Percentiles rank a stretch among this genome's conserved stretches.
Conservation (phyloP, 495 filamentous ascomycete genomes). For the Rhizodiscina lignyota region DNA sequence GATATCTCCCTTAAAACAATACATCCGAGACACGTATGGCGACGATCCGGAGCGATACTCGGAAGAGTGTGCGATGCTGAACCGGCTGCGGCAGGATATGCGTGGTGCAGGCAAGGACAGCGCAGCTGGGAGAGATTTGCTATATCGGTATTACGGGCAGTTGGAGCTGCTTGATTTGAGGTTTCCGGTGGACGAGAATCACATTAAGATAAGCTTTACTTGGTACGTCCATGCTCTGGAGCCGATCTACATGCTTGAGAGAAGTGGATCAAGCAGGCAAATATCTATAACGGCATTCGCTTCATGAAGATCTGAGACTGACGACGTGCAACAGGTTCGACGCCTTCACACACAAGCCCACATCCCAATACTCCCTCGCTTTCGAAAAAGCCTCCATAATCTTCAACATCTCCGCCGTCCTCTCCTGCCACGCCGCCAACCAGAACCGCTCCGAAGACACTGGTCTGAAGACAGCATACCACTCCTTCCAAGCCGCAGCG, state of each 20-base stretch:
- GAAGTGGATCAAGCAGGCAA: no score
- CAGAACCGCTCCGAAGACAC: constrained; percentile 84
- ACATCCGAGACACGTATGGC: constrained; percentile 86
- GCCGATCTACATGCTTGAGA: no score
- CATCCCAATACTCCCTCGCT: constrained; percentile 86
- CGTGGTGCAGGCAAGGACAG: constrained; percentile 94
- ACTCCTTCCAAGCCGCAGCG: constrained; percentile 94
- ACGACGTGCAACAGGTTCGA: constrained; percentile 66
- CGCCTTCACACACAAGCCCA: constrained; percentile 92
- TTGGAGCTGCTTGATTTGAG: constrained; percentile 85
- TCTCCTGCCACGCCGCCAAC: constrained; percentile 88
- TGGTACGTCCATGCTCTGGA: constrained; percentile 51
- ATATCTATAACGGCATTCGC: no score
- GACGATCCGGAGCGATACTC: constrained; percentile 90
- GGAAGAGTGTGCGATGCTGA: constrained; percentile 89
- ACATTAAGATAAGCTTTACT: constrained; percentile 97
- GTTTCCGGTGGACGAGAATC: constrained; percentile 95
- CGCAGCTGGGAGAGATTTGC: constrained; percentile 76
- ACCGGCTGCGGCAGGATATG: constrained; percentile 97
- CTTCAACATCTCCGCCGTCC: constrained; percentile 96
- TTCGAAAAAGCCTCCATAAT: constrained; percentile 99
- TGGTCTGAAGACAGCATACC: constrained; percentile 89
- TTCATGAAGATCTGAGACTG: no score
- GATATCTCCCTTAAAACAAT: constrained; percentile 80
- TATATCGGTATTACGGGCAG: constrained; percentile 97